These are phyloP conservation scores for Mycena maculata DNA, from an alignment of 768 basidiomycete genomes.

Conservation along the genomic window DNA sequence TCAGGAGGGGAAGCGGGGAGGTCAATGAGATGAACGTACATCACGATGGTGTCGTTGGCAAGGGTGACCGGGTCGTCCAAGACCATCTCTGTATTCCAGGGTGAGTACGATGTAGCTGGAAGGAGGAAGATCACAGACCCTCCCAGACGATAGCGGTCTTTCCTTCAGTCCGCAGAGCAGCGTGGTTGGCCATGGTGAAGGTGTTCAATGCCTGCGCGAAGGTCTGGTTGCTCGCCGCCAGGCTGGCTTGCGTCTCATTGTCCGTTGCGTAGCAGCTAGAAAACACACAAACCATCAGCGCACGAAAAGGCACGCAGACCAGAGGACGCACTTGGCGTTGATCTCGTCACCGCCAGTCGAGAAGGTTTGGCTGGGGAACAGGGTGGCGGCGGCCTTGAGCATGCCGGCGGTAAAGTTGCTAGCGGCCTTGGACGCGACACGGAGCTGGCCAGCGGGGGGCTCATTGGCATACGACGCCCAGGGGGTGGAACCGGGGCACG, in stretches of 20 bases:
- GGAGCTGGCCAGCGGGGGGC: conserved; percentile 75
- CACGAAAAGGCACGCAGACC: not conserved
- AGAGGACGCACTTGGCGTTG: conserved; percentile 50
- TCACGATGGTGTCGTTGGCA: conserved; percentile 54
- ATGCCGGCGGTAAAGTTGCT: conserved; percentile 57
- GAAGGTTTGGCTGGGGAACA: conserved; percentile 58
- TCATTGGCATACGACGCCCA: conserved; percentile 63
- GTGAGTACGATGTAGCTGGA: not conserved
- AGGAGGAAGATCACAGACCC: conserved; percentile 40
- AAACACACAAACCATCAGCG: not conserved
- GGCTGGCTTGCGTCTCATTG: conserved; percentile 51
- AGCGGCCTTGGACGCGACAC: conserved; percentile 59
- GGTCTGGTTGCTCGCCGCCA: conserved; percentile 53
- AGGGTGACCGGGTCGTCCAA: conserved; percentile 54
- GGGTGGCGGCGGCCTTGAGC: conserved; percentile 51
- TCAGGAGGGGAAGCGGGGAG: not conserved
- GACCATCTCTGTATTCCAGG: conserved; percentile 57
- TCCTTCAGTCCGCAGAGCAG: conserved; percentile 51
- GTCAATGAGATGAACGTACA: conserved; percentile 39
- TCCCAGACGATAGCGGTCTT: conserved; percentile 76
- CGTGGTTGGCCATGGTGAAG: conserved; percentile 61
- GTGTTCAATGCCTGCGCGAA: conserved; percentile 59
- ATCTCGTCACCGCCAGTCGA: conserved; percentile 75
- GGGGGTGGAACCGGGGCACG: conserved; percentile 57
- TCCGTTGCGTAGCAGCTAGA: conserved; percentile 60